phyloP scores from a whole-genome alignment of 192 early-diverging fungal species.

The Helicostylum pulchrum region DNA sequence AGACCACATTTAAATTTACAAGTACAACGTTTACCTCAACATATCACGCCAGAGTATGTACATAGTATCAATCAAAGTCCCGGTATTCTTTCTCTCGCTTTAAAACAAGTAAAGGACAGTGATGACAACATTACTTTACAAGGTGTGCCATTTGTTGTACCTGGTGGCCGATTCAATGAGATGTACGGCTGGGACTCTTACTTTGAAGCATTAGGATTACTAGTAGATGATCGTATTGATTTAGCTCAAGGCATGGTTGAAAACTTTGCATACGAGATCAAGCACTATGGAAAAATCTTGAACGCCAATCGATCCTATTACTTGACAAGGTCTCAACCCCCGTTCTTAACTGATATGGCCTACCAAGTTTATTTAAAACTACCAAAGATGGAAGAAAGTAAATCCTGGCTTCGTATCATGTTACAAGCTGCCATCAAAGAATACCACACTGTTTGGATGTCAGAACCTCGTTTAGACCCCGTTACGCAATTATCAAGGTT shows the following conservation, averaged over 20 bases:
- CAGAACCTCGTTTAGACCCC: conserved; percentile 74
- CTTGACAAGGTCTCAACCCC: conserved; percentile 94
- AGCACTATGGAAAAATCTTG: conserved; percentile 97
- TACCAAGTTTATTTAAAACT: conserved; percentile 63
- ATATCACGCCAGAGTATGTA: conserved; percentile 88
- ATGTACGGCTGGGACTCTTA: conserved; percentile 99
- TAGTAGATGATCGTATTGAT: conserved; percentile 82
- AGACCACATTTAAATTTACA: conserved; percentile 73
- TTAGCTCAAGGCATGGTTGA: conserved; percentile 95
- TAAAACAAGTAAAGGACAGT: conserved; percentile 32
- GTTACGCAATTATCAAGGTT: conserved; percentile 79
- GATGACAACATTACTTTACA: conserved; percentile 26
- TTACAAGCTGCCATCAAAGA: conserved; percentile 85
- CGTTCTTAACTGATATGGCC: conserved; percentile 97
- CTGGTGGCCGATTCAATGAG: conserved; percentile 98
- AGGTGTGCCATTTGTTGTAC: conserved; percentile 93
- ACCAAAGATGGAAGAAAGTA: neutral
- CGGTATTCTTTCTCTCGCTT: conserved; percentile 85
- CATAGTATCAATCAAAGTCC: conserved; percentile 85
- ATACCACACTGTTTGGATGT: conserved; percentile 90
- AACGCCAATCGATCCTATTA: conserved; percentile 99
- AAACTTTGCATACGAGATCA: conserved; percentile 96
- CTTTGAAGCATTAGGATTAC: conserved; percentile 87
- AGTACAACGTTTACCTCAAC: conserved; percentile 77
- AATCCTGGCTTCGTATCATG: conserved; percentile 62